phyloP scores from a whole-genome alignment of 306 rosid species.

The Gastrolobium bilobum region DNA sequence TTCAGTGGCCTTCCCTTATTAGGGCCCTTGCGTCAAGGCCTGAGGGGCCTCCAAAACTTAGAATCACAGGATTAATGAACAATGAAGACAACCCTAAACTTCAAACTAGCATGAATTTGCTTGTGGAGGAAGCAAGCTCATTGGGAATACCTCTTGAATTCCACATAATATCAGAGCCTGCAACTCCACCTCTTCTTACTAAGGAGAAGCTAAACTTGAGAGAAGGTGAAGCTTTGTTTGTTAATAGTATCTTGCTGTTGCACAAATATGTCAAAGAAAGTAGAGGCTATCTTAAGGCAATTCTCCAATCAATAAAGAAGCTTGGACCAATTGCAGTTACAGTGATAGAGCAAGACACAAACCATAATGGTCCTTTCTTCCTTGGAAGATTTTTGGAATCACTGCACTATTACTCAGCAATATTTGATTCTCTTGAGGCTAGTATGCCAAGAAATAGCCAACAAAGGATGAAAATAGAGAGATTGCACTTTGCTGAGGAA shows the following conservation, averaged over 20 bases:
- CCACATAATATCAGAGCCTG: constrained; percentile 55
- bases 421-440: constrained; percentile 80
- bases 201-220: constrained; percentile 68
- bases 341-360: constrained; percentile 83
- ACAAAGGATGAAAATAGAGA: constrained; percentile 76
- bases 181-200: constrained; percentile 62
- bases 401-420: constrained; percentile 81
- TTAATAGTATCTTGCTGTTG: constrained; percentile 69
- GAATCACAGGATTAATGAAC: constrained; percentile 62
- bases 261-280: constrained; percentile 78
- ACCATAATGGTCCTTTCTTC: constrained; percentile 87
- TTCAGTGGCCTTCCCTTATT: constrained; percentile 84
- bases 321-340: constrained; percentile 64
- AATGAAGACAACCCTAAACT: constrained; percentile 50
- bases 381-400: constrained; percentile 84
- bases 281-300: constrained; percentile 71
- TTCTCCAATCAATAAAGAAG: constrained; percentile 76
- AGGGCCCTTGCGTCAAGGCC: constrained; percentile 75
- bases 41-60: constrained; percentile 69
- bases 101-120: constrained; percentile 56
- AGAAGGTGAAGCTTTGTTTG: constrained; percentile 72
- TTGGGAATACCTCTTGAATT: constrained; percentile 64
- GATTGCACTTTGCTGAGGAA: constrained; percentile 66
- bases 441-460: constrained; percentile 64
- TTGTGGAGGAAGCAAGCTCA: constrained; percentile 71